A percentile compares a stretch with the other conserved stretches of the same genome.
Evolutionary conservation across 129 eudicot genomes (phyloP).

Genomic region (Scalesia atractyloides): DNA sequence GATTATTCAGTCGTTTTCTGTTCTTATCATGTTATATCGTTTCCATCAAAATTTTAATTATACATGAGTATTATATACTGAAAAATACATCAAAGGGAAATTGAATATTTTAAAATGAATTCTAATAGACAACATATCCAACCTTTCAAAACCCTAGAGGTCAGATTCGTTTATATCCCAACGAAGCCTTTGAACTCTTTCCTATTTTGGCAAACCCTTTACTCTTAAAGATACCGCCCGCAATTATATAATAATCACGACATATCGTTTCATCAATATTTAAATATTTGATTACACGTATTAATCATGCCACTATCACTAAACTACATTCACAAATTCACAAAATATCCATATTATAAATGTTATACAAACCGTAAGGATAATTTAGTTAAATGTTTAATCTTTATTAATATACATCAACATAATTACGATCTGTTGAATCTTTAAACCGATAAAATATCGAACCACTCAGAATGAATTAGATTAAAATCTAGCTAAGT

Average conservation of each 20-base stretch:
- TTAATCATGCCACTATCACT: background rate
- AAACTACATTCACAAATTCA: constrained; percentile 9
- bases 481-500: background rate
- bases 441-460: constrained; percentile 11
- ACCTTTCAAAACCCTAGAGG: constrained; percentile 55
- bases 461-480: background rate
- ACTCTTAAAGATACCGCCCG: constrained; percentile 15
- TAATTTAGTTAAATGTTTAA: constrained; percentile 11
- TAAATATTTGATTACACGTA: constrained; percentile 14
- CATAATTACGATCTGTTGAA: constrained; percentile 2
- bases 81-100: background rate
- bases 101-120: constrained; percentile 12
- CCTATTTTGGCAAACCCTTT: constrained; percentile 29
- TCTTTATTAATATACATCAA: background rate
- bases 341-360: constrained; percentile 19
- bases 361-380: constrained; percentile 6
- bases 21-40: no score
- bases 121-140: constrained; percentile 19
- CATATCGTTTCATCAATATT: background rate
- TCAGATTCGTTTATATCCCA: constrained; percentile 29
- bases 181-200: constrained; percentile 20
- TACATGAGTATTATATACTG: no score
- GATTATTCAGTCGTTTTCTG: no score
- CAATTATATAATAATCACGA: background rate
- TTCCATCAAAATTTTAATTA: no score